Conservation (phyloP, 2,329 filamentous ascomycete genomes). For the Akanthomyces lecanii region DNA sequence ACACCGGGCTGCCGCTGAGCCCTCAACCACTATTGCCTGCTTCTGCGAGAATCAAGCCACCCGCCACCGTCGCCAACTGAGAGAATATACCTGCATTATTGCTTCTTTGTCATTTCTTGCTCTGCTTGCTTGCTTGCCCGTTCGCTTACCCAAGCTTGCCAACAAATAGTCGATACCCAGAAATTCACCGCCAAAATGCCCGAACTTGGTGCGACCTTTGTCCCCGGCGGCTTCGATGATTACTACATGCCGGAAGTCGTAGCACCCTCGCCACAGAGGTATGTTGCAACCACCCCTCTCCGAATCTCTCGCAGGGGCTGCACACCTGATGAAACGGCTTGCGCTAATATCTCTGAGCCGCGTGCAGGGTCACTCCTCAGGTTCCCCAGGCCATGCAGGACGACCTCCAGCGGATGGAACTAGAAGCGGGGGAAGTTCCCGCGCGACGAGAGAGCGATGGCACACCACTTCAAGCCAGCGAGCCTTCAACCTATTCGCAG, state of each 20-base stretch:
- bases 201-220: conserved; percentile 51
- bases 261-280: conserved; percentile 56
- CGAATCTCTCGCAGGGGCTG: background rate
- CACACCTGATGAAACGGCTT: background rate
- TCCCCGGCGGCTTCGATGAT: conserved; percentile 55
- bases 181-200: conserved; percentile 13
- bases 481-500: conserved; percentile 22
- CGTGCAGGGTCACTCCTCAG: conserved; percentile 80
- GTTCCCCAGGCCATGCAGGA: conserved; percentile 96
- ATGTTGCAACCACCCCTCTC: conserved; percentile 25
- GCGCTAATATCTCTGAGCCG: conserved; percentile 20
- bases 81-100: background rate
- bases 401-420: conserved; percentile 85
- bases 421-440: conserved; percentile 58
- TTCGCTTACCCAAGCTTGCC: background rate
- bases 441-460: conserved; percentile 21
- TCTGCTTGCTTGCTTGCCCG: background rate
- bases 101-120: background rate
- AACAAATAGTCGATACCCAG: conserved; percentile 1
- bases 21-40: background rate
- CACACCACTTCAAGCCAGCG: conserved; percentile 14
- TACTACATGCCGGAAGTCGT: conserved; percentile 59
- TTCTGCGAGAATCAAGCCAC: background rate
- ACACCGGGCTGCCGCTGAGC: background rate
- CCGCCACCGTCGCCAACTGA: background rate